Evolutionary conservation across 495 filamentous ascomycete species (phyloP), one percentile per base, ranked within the genome.

Genomic region (Aspergillus baeticus): DNA sequence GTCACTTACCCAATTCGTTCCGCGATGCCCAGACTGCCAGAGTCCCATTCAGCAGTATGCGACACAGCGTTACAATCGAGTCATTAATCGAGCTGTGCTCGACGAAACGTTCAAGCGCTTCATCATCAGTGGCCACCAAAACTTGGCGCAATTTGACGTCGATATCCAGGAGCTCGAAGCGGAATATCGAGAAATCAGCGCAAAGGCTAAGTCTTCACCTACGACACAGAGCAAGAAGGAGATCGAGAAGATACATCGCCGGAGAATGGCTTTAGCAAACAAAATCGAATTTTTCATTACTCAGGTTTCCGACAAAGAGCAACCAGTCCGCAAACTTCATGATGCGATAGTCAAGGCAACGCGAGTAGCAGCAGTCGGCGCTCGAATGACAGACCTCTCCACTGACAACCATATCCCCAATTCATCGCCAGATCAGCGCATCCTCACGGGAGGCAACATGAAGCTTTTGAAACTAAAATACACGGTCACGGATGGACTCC

Each of bases 31-130:
- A 3, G 49, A 52, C 22, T 52, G 49, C 21, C 49, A 52, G 26
- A 29, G 36, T 13, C 35, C 49, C 0, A 52, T 52, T n/a, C 36
- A 33, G 21, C 49, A 52, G n/a, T 59, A 2, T 91, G 87, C 62
- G 80, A 85, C 10, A 76, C 78, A 0, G 77, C 84, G 87, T 11
- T 91, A 92, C 61, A 81, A 84, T 20, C 77, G 86, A 6, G 80
- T 91, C 10, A 76, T 88, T 31, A 77, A 82, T 22, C 76, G 82
- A 2, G 87, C 79, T 8, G 64, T 81, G 36, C 70, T 91, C 3
- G 84, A 91, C 45, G 84, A 88, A 62, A 72, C 81, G 0, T 85
- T 84, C 0, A 88, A 86, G 67, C 85, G 82, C 53, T 86, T 91
- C 61, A 79, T 84, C 22, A 11, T 52, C 18, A 52, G 20, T 13